These are phyloP conservation scores for Metschnikowia lachancei DNA, from an alignment of 805 yeast genomes.

Conservation along the genomic window DNA sequence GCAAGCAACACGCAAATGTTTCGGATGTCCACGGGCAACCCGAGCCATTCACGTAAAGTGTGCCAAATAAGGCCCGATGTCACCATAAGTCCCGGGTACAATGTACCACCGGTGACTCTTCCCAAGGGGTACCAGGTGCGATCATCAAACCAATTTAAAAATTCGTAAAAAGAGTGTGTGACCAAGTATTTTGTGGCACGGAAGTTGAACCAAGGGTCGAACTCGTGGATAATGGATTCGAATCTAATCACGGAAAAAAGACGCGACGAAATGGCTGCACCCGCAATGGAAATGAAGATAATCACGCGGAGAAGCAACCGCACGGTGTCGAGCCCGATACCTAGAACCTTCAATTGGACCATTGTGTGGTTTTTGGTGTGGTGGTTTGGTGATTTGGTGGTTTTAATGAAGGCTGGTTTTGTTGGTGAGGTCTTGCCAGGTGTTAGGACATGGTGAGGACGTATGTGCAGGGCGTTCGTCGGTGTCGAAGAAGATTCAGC, in stretches of 20 bases:
- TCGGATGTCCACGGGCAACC: slow-evolving; percentile 89
- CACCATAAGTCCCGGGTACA: slow-evolving; percentile 98
- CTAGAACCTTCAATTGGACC: slow-evolving; percentile 28
- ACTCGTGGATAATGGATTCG: slow-evolving; percentile 96
- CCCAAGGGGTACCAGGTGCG: slow-evolving; percentile 99
- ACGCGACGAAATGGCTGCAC: slow-evolving; percentile 89
- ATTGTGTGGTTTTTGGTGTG: slow-evolving; percentile 1
- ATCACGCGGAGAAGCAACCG: slow-evolving; percentile 54
- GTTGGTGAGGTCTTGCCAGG: too few species aligned
- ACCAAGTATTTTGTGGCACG: slow-evolving; percentile 94
- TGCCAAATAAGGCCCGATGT: slow-evolving; percentile 91
- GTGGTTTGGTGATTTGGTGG: too few species aligned
- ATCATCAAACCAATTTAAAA: slow-evolving; percentile 97
- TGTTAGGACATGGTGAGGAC: too few species aligned
- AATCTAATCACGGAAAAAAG: slow-evolving; percentile 94
- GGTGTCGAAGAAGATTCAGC: too few species aligned
- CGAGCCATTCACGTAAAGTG: slow-evolving; percentile 53
- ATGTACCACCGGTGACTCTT: slow-evolving; percentile 97
- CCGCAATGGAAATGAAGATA: slow-evolving; percentile 75
- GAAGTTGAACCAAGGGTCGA: slow-evolving; percentile 95
- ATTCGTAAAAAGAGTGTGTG: slow-evolving; percentile 78
- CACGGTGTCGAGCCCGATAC: slow-evolving; percentile 36
- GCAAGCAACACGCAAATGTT: slow-evolving; percentile 95
- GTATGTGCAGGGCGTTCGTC: too few species aligned
- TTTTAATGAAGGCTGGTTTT: too few species aligned